Base-by-base conservation (phyloP, 768 basidiomycete species). In the Termitomyces sp. region DNA sequence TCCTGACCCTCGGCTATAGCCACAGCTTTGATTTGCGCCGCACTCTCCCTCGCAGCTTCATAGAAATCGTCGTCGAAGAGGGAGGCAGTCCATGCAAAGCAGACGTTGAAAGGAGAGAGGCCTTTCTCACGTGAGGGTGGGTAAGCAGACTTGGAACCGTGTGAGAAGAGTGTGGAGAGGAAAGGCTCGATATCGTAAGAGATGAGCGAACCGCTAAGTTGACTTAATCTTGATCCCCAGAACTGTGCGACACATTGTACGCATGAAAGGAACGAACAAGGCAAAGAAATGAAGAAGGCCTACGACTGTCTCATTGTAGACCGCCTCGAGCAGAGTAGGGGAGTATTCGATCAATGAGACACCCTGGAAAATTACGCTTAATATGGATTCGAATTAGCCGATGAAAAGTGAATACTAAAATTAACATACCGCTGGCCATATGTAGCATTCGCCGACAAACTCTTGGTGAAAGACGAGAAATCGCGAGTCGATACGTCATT, bases 171-270 rank as follows among this genome's bases (percentile, higher is more conserved):
- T 47, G 62, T 60, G 0, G 78, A 66, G 1, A 81, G 69, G 71
- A 83, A 76, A 0, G 80, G 79, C 55, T 85, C 81, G 44, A 80
- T 72, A 48, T 73, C 75, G 63, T 83, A 82, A 1, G 74, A 75
- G 48, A 77, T 72, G 54, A 73, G 68, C 0, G 60, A 43, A 10
- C 65, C 64, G 19, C 69, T 59, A 30, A 73, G 58, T 31, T 70
- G 59, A 17, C 61, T 63, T 11, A 74, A 67, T 1, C 53, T 53
- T 5, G 58, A 54, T 17, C 81, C 78, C 78, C 77, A 81, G 64
- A 76, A 76, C 78, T 84, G 21, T 21, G 11, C 3, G n/a, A 31
- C 23, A 38, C 37, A 11, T n/a, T 21, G 45, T 5, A 28, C 14
- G n/a, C 26, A 46, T 42, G n/a, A 42, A 14, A 14, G 26, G 10